phyloP scores from a whole-genome alignment of 441 rosid genomes.

The Bruguiera hainesii region DNA sequence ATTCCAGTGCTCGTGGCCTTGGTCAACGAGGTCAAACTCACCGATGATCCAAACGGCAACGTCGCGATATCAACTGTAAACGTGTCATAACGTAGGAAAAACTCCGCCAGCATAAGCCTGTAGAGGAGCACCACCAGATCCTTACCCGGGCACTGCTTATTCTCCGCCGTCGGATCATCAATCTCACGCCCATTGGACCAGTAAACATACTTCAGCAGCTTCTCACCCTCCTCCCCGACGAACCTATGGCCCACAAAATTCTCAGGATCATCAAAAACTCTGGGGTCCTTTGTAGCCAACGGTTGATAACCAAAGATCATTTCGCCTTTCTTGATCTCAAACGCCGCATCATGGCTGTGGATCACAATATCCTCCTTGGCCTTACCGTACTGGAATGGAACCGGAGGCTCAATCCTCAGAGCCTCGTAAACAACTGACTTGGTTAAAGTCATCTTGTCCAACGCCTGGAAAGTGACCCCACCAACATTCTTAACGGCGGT shows the following conservation, averaged over 20 bases:
- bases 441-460: conserved; percentile 61
- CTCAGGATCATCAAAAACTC: conserved; percentile 42
- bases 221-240: conserved; percentile 66
- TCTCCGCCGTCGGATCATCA: conserved; percentile 41
- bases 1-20: conserved; percentile 20
- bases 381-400: conserved; percentile 47
- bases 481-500: conserved; percentile 38
- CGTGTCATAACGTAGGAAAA: conserved; percentile 76
- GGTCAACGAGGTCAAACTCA: conserved; percentile 54
- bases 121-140: conserved; percentile 61
- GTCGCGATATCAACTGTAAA: conserved; percentile 46
- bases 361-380: conserved; percentile 53
- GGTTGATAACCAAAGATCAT: conserved; percentile 66
- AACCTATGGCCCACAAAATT: conserved; percentile 62
- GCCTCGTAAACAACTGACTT: conserved; percentile 60
- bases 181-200: conserved; percentile 87
- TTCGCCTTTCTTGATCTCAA: conserved; percentile 55
- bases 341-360: conserved; percentile 58
- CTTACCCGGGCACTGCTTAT: conserved; percentile 78
- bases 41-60: conserved; percentile 41
- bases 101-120: conserved; percentile 46
- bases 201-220: conserved; percentile 46
- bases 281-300: conserved; percentile 58
- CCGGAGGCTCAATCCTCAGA: conserved; percentile 65
- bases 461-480: conserved; percentile 44